These are phyloP conservation scores for Fusarium redolens DNA, from an alignment of 2,329 filamentous ascomycete genomes.

Conservation along the genomic window DNA sequence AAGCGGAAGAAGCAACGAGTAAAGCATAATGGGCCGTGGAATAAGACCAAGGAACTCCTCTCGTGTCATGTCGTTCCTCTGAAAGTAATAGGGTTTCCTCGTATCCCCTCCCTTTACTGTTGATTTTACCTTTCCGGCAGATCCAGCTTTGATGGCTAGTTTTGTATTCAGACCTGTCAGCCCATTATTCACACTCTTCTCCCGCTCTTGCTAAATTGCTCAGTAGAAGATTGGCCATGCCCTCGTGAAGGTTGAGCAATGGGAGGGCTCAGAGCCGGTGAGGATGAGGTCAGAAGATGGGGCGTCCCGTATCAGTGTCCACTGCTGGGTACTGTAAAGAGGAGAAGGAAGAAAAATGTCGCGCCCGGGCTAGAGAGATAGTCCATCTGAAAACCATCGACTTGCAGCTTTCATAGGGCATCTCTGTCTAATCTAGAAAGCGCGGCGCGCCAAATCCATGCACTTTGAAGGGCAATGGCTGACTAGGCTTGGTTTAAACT, in stretches of 20 bases:
- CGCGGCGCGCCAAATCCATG: constrained; percentile 38
- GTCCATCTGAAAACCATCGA: constrained; percentile 34
- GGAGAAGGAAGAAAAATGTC: constrained; percentile 27
- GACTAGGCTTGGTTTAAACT: constrained; percentile 34
- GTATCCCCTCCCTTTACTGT: constrained; percentile 7
- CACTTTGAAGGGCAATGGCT: constrained; percentile 39
- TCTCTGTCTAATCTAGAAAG: constrained; percentile 20
- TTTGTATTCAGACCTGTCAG: constrained; percentile 9
- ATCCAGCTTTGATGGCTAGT: not conserved
- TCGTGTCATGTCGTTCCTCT: constrained; percentile 13
- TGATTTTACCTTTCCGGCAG: constrained; percentile 11
- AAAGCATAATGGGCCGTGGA: constrained; percentile 9
- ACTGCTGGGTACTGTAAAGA: constrained; percentile 20
- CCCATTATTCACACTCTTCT: constrained; percentile 13
- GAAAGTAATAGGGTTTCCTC: constrained; percentile 24
- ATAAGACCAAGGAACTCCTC: constrained; percentile 26
- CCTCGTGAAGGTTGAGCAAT: constrained; percentile 28
- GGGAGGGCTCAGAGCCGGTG: constrained; percentile 25
- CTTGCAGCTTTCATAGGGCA: constrained; percentile 43
- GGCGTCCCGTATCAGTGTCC: constrained; percentile 26
- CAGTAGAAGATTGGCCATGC: constrained; percentile 7
- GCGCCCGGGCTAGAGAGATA: constrained; percentile 39
- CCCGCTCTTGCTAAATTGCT: constrained; percentile 4
- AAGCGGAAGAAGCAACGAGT: constrained; percentile 34
- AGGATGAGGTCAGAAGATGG: constrained; percentile 40